phyloP scores from a whole-genome alignment of 345 rosid genomes.

The Corchorus capsularis region DNA sequence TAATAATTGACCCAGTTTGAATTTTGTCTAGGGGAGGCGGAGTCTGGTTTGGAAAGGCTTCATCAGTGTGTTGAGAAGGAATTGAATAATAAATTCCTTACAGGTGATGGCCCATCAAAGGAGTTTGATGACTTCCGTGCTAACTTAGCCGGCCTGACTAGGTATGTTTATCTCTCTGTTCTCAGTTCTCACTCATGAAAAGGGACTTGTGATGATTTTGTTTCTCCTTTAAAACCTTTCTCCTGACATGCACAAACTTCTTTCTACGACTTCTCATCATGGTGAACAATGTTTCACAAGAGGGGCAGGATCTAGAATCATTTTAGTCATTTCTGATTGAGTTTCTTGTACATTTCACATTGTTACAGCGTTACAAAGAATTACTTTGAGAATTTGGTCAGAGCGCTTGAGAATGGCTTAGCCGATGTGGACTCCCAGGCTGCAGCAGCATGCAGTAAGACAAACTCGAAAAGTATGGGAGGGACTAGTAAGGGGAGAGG shows the following conservation, averaged over 20 bases:
- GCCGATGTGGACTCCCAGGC: slow-evolving; percentile 73
- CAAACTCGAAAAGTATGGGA: slow-evolving; percentile 52
- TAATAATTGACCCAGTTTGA: slow-evolving; percentile 11
- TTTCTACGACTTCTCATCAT: background rate
- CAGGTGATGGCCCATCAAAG: slow-evolving; percentile 53
- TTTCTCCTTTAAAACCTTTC: background rate
- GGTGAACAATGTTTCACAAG: background rate
- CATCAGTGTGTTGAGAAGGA: slow-evolving; percentile 99
- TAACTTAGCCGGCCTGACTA: slow-evolving; percentile 87
- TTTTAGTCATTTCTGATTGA: background rate
- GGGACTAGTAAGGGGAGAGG: slow-evolving; percentile 54
- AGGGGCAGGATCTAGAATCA: background rate
- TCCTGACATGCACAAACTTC: background rate
- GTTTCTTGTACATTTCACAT: background rate
- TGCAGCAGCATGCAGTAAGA: slow-evolving; percentile 42
- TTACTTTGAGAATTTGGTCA: slow-evolving; percentile 95
- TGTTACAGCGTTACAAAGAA: slow-evolving; percentile 80
- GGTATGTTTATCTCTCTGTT: slow-evolving; percentile 37
- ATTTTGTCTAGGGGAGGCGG: slow-evolving; percentile 84
- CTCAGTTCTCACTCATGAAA: background rate
- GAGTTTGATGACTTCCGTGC: slow-evolving; percentile 89
- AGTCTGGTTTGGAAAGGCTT: slow-evolving; percentile 92
- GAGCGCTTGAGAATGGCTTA: slow-evolving; percentile 91
- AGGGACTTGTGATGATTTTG: background rate
- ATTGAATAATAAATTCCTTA: slow-evolving; percentile 52